Conservation (phyloP, 768 basidiomycete species). For the Tulasnella sp. region DNA sequence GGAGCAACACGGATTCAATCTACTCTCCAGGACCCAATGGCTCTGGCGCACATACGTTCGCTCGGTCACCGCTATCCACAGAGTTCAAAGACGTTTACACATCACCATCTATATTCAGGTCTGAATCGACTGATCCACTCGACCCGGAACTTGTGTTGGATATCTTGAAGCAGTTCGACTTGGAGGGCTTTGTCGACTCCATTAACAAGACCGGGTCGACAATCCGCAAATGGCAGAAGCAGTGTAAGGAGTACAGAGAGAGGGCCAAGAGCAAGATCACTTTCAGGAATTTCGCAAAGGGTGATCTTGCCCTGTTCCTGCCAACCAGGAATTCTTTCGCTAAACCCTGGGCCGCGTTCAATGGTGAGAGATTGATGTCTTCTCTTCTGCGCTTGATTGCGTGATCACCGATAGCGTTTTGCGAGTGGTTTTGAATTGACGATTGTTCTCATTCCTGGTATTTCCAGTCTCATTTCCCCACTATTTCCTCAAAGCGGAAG, state of each 20-base stretch:
- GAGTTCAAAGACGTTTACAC: too few relatives aligned
- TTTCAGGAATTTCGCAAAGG: slow-evolving; percentile 88
- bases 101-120: too few relatives aligned
- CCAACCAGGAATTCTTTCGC: slow-evolving; percentile 89
- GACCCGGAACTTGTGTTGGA: slow-evolving; percentile 61
- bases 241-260: slow-evolving; percentile 90
- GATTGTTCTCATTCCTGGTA: slow-evolving; percentile 7
- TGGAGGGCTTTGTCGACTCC: slow-evolving; percentile 73
- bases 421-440: slow-evolving; percentile 5
- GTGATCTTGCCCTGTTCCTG: slow-evolving; percentile 88
- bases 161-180: slow-evolving; percentile 58
- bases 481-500: slow-evolving; percentile 86
- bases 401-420: slow-evolving; percentile 7
- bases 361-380: slow-evolving; percentile 47
- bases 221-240: slow-evolving; percentile 93
- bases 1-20: too few relatives aligned
- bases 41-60: too few relatives aligned
- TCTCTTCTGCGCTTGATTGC: background rate
- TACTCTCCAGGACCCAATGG: too few relatives aligned
- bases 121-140: slow-evolving; percentile 63
- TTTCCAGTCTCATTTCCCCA: slow-evolving; percentile 84
- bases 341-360: slow-evolving; percentile 97
- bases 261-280: slow-evolving; percentile 94
- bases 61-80: too few relatives aligned
- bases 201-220: slow-evolving; percentile 71